These are phyloP conservation scores for Linanthus parryae DNA, from an alignment of 148 eudicot genomes.

Conservation along the genomic window DNA sequence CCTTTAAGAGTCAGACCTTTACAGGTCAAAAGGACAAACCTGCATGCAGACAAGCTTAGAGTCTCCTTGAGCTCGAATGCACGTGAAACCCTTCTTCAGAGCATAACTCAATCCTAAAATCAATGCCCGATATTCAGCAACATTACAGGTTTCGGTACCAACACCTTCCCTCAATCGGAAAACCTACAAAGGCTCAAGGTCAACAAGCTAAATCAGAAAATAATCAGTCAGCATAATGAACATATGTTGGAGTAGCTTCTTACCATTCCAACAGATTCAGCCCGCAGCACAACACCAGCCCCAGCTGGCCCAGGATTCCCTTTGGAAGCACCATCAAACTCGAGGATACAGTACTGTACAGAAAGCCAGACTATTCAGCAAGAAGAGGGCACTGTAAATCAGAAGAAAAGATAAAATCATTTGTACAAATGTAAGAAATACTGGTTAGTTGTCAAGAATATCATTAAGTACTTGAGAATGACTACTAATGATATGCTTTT, in stretches of 20 bases:
- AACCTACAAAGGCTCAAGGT: constrained; percentile 33
- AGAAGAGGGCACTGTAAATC: too few relatives aligned
- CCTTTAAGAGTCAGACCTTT: too few relatives aligned
- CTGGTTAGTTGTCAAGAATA: too few relatives aligned
- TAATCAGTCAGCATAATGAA: too few relatives aligned
- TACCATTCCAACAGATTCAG: constrained; percentile 56
- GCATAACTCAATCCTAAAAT: constrained; percentile 74
- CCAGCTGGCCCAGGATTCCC: constrained; percentile 94
- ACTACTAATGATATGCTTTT: too few relatives aligned
- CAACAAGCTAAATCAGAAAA: not conserved
- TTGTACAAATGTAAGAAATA: too few relatives aligned
- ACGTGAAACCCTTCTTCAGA: constrained; percentile 57
- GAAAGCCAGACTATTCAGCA: too few relatives aligned
- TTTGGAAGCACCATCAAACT: constrained; percentile 93
- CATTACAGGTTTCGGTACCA: constrained; percentile 80
- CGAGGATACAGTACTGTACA: constrained; percentile 49
- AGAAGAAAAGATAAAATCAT: too few relatives aligned
- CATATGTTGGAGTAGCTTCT: too few relatives aligned
- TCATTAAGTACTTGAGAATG: too few relatives aligned
- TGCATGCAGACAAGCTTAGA: constrained; percentile 62
- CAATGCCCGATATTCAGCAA: constrained; percentile 80
- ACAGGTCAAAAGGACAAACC: constrained; percentile 29
- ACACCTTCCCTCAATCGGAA: constrained; percentile 76
- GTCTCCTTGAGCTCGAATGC: constrained; percentile 52
- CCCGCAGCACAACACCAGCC: constrained; percentile 83